Base-by-base conservation (phyloP, 495 filamentous ascomycete species). In the Corynascus novoguineensis region DNA sequence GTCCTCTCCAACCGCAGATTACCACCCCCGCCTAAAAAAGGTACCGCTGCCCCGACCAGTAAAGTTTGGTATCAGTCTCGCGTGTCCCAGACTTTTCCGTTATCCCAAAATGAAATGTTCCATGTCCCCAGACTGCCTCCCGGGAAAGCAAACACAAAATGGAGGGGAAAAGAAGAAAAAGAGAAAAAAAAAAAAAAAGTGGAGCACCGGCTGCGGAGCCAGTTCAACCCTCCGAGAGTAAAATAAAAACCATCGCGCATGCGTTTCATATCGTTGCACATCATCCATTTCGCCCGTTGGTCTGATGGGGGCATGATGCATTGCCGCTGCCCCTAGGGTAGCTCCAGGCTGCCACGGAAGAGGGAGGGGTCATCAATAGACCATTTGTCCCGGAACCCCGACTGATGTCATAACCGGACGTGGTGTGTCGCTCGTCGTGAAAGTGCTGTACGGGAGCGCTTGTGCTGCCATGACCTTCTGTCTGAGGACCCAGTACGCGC, bases 381-480 rank as follows among this genome's bases (percentile, higher is more conserved):
- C 35, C 51, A 49, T 19, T 40, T 57, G 56, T 3, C 29, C 34
- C 12, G 49, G 29, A 6, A 60, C 21, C 11, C 62, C 60, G n/a
- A 54, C 52, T 5, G 59, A 54, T 8, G 40, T 8, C 59, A 64
- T 44, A 15, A 64, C 60, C 11, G 68, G 49, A 8, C 69, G 67
- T 12, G 73, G 74, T 4, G 71, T 70, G 29, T 71, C 73, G 54
- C 46, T 69, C 2, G 72, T 75, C 2, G 67, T 70, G 49, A 67
- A 64, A 12, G 67, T 64, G 24, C 55, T 57, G 44, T 60, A 60
- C 25, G 60, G 37, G 6, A 71, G 65, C 25, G 65, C 37, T 31
- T 32, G 57, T 25, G 53, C 53, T 12, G 40, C 38, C 38, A 52
- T 44, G 44, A 44, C 46, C 32, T 68, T 69, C 40, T 72, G 63